Base-by-base conservation (phyloP, 805 yeast species). In the Cephaloascus fragrans region DNA sequence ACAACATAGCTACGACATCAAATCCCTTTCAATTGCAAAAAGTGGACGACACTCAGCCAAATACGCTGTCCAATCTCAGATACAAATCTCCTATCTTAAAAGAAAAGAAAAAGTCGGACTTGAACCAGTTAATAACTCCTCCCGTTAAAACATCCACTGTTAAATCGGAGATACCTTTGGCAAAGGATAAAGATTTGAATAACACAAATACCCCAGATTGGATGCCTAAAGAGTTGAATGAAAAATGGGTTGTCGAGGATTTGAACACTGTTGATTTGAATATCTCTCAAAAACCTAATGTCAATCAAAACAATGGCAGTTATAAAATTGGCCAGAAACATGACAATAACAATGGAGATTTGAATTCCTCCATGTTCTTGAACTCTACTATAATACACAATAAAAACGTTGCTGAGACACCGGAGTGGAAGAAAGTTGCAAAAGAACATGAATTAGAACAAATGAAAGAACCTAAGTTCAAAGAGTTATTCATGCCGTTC, bases 161-260 rank as follows among this genome's bases (percentile, higher is more conserved):
- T 12, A 23, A 12, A 23, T 12, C 28, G 6, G n/a, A n/a, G n/a
- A n/a, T n/a, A n/a, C n/a, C n/a, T n/a, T n/a, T n/a, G n/a, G n/a
- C n/a, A n/a, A n/a, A n/a, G n/a, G n/a, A n/a, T n/a, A n/a, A n/a
- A n/a, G 12, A 23, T 23, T 23, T 23, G 6, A 23, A 23, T 23
- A 12, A 23, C 12, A 12, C 33, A 6, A 31, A 9, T n/a, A 31
- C 33, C 15, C 33, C 33, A 8, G 33, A 31, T n/a, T 31, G 33
- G 33, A 31, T 31, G 33, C 33, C 33, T 16, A 31, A 31, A 14
- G 33, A 31, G 33, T 31, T 31, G 33, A 31, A 14, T n/a, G 33
- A 31, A 16, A 14, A 16, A 14, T 31, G 33, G 33, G n/a, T 6
- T 31, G n/a, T 31, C 33, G 28, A 12, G 10, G 28, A 23, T 23